Evolutionary conservation across 2,329 filamentous ascomycete species (phyloP).

Genomic region (Alternaria sp.): DNA sequence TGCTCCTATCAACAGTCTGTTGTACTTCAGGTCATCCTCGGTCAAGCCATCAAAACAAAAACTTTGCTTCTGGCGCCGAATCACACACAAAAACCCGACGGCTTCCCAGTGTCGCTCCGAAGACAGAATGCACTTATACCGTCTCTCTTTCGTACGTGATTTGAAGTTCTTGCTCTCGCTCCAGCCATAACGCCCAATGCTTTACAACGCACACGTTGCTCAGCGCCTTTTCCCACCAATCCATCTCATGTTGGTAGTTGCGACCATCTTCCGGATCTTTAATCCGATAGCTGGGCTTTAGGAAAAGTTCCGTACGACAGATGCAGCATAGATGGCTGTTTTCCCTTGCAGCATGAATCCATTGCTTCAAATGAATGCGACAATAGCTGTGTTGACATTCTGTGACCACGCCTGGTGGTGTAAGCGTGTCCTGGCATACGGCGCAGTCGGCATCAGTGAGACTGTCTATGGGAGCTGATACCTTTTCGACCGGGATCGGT

Average conservation of each 20-base stretch:
- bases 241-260: neutral
- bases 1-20: neutral
- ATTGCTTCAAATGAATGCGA: neutral
- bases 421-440: neutral
- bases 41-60: neutral
- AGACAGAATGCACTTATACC: neutral
- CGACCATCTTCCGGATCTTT: neutral
- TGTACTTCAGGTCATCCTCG: neutral
- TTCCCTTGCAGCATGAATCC: neutral
- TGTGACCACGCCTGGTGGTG: neutral
- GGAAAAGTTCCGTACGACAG: neutral
- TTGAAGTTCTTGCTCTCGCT: neutral
- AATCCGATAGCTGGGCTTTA: neutral
- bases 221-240: neutral
- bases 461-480: neutral
- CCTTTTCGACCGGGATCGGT: neutral
- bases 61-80: neutral
- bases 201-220: neutral
- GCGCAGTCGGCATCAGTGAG: neutral
- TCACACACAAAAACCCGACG: neutral
- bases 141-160: neutral
- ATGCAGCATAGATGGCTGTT: neutral
- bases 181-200: neutral
- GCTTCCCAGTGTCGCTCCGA: neutral
- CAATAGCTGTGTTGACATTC: neutral